Percentiles rank a stretch among this genome's conserved stretches.
These are phyloP conservation scores for Vaccinium macrocarpon DNA, from an alignment of 148 eudicot species.

Conservation along the genomic window DNA sequence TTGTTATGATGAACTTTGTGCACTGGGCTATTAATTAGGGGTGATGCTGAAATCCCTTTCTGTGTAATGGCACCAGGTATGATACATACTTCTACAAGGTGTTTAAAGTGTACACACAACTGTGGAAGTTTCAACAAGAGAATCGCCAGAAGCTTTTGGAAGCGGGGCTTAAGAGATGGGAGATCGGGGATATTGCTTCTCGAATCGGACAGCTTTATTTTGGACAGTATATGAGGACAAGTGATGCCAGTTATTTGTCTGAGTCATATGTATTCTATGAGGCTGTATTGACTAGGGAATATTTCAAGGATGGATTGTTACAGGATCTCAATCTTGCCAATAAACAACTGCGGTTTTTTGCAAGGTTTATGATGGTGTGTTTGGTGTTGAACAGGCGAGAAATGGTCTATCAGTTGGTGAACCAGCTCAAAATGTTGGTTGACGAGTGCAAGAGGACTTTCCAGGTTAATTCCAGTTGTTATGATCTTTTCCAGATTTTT, in stretches of 20 bases:
- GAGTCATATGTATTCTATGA: conserved; percentile 93
- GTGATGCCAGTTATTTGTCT: conserved; percentile 76
- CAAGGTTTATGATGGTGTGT: conserved; percentile 79
- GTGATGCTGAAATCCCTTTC: conserved; percentile 2
- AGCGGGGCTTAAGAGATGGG: conserved; percentile 91
- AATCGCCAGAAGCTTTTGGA: conserved; percentile 87
- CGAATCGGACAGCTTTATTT: conserved; percentile 90
- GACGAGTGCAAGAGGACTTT: conserved; percentile 78
- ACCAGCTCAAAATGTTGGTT: conserved; percentile 68
- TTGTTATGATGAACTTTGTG: neutral
- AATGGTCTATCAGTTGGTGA: conserved; percentile 75
- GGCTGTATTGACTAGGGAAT: conserved; percentile 82
- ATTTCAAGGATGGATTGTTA: conserved; percentile 80
- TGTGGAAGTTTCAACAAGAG: conserved; percentile 95
- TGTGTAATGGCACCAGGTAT: conserved; percentile 41
- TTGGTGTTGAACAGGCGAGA: conserved; percentile 71
- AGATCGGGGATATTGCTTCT: conserved; percentile 95
- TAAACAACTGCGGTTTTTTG: conserved; percentile 81
- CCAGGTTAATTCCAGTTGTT: conserved; percentile 45
- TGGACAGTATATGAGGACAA: conserved; percentile 92
- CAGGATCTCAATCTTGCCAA: conserved; percentile 72
- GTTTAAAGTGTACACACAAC: conserved; percentile 79
- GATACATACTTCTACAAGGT: conserved; percentile 87
- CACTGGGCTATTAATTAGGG: conserved; percentile 4
- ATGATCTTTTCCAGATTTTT: neutral